Base-by-base conservation (phyloP, 257 asterid genomes). In the Solanum chilense region DNA sequence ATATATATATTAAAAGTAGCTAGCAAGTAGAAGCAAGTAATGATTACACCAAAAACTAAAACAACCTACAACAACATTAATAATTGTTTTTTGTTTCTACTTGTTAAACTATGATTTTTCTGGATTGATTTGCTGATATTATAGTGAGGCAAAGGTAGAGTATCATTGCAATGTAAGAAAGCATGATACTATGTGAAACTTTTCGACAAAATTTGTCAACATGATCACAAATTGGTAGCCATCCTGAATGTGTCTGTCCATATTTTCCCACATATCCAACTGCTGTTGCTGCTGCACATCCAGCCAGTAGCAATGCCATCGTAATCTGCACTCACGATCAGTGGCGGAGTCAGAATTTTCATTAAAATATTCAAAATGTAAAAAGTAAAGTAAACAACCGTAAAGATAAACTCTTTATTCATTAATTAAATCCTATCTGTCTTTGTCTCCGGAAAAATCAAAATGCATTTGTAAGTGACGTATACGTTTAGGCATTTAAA, bases 221-320 rank as follows among this genome's bases (percentile, higher is more conserved):
- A 52, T 92, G 89, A 64, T 89, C 92, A 74, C 98, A 95, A 12
- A 94, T 83, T 9, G 92, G 86, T 90, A 83, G 20, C 98, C 98
- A 95, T 4, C 96, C 96, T 1, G 94, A 71, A 86, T 92, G 93
- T 41, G 68, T 88, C 73, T 94, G 87, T 12, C 98, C 98, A 58
- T 93, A 87, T 60, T 91, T 92, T 4, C 95, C 98, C 35, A 95
- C 86, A 85, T 86, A 90, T 2, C 96, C 98, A 0, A 93, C 41
- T 11, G 98, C 92, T 0, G 94, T 93, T 9, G 98, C 98, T 21
- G 98, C 95, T 37, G 96, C 93, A 87, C 95, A 93, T 8, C 93
- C 96, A 1, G 93, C 92, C 87, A 92, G 89, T 91, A 94, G 21
- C 87, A 94, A 7, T 11, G 87, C 31, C 25, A 88, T 88, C 88